A percentile compares a stretch with the other conserved stretches of the same genome.
Evolutionary conservation across 2,329 filamentous ascomycete species (phyloP).

Genomic region (Colletotrichum cereale): DNA sequence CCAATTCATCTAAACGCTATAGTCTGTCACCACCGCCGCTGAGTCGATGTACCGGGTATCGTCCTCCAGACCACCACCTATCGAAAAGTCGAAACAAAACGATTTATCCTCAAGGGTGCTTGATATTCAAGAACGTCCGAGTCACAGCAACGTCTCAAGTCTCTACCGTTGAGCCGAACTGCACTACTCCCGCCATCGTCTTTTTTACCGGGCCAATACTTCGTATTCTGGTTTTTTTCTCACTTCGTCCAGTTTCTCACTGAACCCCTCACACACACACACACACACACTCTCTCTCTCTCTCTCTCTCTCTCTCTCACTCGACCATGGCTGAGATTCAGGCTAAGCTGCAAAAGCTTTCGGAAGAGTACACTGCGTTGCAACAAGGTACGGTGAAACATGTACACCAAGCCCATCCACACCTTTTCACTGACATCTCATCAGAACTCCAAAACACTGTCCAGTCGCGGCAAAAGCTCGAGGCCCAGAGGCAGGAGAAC

Average conservation of each 20-base stretch:
- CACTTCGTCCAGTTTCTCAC: slow-evolving; percentile 13
- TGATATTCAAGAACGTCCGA: slow-evolving; percentile 11
- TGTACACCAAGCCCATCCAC: too few species aligned
- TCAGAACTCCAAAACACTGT: slow-evolving; percentile 84
- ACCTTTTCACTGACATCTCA: slow-evolving; percentile 14
- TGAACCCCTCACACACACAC: slow-evolving; percentile 29
- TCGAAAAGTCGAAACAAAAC: slow-evolving; percentile 15
- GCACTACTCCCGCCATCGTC: neutral
- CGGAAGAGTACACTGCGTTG: slow-evolving; percentile 88
- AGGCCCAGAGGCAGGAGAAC: slow-evolving; percentile 96
- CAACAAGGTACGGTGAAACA: slow-evolving; percentile 72
- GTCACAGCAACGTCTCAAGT: neutral
- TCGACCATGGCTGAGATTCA: slow-evolving; percentile 77
- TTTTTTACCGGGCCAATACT: neutral
- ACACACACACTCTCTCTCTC: neutral
- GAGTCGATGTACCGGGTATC: slow-evolving; percentile 24
- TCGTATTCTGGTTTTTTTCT: slow-evolving; percentile 11
- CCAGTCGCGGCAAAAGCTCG: slow-evolving; percentile 87
- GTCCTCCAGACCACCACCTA: slow-evolving; percentile 10
- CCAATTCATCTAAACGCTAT: slow-evolving; percentile 16
- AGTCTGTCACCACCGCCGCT: slow-evolving; percentile 35
- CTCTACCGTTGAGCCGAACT: neutral
- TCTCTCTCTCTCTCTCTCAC: neutral
- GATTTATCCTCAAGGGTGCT: neutral
- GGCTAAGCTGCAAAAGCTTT: slow-evolving; percentile 82